Conservation (phyloP, 2,329 filamentous ascomycete genomes). For the Neonectria coccinea region DNA sequence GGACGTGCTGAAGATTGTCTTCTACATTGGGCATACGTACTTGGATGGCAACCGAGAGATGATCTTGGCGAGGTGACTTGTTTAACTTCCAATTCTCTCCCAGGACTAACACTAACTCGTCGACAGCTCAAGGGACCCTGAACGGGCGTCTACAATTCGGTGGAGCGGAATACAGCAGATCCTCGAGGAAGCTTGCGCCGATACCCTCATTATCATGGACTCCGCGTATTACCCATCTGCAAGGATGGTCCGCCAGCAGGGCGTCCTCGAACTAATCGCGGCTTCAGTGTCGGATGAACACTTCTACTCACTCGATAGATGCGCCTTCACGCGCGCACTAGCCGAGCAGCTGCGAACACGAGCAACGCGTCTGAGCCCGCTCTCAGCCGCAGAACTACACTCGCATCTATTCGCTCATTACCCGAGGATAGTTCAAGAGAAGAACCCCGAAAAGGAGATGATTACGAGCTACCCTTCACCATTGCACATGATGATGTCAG, state of each 20-base stretch:
- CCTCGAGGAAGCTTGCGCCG: constrained; percentile 66
- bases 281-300: constrained; percentile 67
- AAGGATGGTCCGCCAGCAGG: constrained; percentile 63
- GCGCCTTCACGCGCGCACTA: constrained; percentile 64
- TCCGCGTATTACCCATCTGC: constrained; percentile 68
- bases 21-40: constrained; percentile 67
- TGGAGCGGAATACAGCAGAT: constrained; percentile 69
- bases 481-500: constrained; percentile 67
- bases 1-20: constrained; percentile 69
- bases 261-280: constrained; percentile 68
- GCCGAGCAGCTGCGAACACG: constrained; percentile 62
- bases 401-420: constrained; percentile 65
- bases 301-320: constrained; percentile 59
- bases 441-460: constrained; percentile 59
- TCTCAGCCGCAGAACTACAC: constrained; percentile 67
- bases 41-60: constrained; percentile 68
- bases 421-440: constrained; percentile 64
- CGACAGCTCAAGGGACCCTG: constrained; percentile 60
- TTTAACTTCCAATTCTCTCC: neutral
- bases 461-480: constrained; percentile 65
- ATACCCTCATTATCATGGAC: constrained; percentile 70
- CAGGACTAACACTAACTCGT: constrained; percentile 34
- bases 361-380: constrained; percentile 57
- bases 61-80: constrained; percentile 65
- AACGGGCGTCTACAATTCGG: constrained; percentile 60